Percentiles rank a stretch among this genome's conserved stretches.
These are phyloP conservation scores for Lipomyces japonicus DNA, from an alignment of 805 yeast genomes.

Conservation along the genomic window DNA sequence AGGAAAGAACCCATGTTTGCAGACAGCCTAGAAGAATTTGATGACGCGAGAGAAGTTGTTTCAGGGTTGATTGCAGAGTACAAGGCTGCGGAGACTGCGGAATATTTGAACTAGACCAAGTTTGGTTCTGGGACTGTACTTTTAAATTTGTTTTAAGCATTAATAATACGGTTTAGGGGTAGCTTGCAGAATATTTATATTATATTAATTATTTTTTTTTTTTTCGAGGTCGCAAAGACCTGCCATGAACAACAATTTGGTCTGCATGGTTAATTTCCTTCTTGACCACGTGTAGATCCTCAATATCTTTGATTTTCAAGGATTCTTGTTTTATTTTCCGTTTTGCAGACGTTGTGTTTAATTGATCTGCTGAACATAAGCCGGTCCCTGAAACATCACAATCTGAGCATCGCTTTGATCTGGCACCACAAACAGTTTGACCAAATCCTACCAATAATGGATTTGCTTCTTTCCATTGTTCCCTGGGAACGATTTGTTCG, in stretches of 20 bases:
- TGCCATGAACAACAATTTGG: neutral
- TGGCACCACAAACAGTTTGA: slow-evolving; percentile 69
- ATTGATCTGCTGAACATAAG: slow-evolving; percentile 49
- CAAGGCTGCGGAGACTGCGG: slow-evolving; percentile 63
- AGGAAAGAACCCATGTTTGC: slow-evolving; percentile 45
- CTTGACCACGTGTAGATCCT: slow-evolving; percentile 6
- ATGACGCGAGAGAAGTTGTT: slow-evolving; percentile 69
- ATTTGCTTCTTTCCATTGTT: slow-evolving; percentile 79
- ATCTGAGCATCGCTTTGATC: slow-evolving; percentile 61
- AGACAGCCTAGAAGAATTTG: slow-evolving; percentile 62
- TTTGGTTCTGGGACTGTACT: neutral
- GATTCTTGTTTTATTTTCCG: neutral
- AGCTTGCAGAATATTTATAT: neutral
- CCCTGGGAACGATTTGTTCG: slow-evolving; percentile 69
- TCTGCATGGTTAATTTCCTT: neutral
- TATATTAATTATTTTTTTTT: neutral
- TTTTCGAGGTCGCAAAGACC: neutral
- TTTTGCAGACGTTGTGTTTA: slow-evolving; percentile 1
- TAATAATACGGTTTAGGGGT: too few relatives aligned
- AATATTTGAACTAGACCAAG: slow-evolving; percentile 19
- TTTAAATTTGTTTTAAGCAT: neutral
- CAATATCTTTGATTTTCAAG: slow-evolving; percentile 8
- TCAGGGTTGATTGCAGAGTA: slow-evolving; percentile 74
- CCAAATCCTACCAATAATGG: slow-evolving; percentile 91
- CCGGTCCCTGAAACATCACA: slow-evolving; percentile 55